Conservation (phyloP, 2,329 filamentous ascomycete species). For the Parastagonospora avenae region DNA sequence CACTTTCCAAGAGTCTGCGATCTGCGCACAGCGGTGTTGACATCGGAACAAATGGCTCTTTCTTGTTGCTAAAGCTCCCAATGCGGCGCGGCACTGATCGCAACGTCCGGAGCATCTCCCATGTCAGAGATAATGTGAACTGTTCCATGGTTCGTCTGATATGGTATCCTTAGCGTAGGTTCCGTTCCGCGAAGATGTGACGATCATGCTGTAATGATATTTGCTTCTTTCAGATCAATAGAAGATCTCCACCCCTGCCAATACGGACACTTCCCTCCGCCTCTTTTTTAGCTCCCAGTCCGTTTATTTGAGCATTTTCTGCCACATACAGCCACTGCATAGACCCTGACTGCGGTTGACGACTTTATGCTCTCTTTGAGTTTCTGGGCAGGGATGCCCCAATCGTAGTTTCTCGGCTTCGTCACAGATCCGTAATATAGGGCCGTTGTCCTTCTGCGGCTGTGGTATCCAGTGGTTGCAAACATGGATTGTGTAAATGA, state of each 20-base stretch:
- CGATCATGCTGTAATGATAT: background rate
- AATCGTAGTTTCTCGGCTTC: conserved; percentile 33
- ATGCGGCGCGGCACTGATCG: too few species aligned
- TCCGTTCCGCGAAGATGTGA: too few species aligned
- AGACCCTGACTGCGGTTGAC: conserved; percentile 39
- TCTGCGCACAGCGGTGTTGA: too few species aligned
- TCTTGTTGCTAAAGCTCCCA: too few species aligned
- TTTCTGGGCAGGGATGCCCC: conserved; percentile 32
- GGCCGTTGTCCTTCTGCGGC: conserved; percentile 31
- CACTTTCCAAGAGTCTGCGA: too few species aligned
- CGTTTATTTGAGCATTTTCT: conserved; percentile 20
- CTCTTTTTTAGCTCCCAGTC: background rate
- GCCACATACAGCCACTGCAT: conserved; percentile 39
- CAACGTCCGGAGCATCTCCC: too few species aligned
- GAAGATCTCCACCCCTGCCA: too few species aligned
- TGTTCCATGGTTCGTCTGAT: too few species aligned
- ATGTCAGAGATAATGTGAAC: too few species aligned
- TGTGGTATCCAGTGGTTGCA: conserved; percentile 42
- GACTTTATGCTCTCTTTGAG: conserved; percentile 36
- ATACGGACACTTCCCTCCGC: too few species aligned
- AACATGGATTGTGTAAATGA: conserved; percentile 38
- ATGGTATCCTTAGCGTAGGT: too few species aligned
- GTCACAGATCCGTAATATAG: conserved; percentile 34
- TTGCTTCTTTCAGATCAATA: background rate
- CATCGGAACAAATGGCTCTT: too few species aligned